Evolutionary conservation across 2,329 filamentous ascomycete genomes (phyloP).

Genomic region (Drechslera avenae): DNA sequence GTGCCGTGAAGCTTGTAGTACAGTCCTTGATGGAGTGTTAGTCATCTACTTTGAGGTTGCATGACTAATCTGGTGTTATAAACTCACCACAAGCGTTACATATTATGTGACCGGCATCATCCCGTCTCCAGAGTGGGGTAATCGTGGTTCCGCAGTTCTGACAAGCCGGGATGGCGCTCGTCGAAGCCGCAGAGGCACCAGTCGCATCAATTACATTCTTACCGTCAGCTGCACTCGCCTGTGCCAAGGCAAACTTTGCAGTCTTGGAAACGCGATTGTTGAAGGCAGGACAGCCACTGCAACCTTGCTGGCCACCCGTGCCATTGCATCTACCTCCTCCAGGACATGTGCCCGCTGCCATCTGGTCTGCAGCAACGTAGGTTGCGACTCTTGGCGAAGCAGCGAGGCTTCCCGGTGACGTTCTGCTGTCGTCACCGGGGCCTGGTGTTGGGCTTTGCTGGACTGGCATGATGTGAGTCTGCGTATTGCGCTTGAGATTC

Average conservation of each 20-base stretch:
- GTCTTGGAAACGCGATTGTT: slow-evolving; percentile 95
- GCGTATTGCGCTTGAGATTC: slow-evolving; percentile 79
- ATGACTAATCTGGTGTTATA: background rate
- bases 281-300: slow-evolving; percentile 93
- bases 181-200: slow-evolving; percentile 32
- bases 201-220: slow-evolving; percentile 21
- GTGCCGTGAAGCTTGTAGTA: slow-evolving; percentile 97
- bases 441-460: slow-evolving; percentile 50
- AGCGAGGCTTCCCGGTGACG: slow-evolving; percentile 47
- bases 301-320: slow-evolving; percentile 92
- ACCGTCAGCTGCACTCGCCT: slow-evolving; percentile 39
- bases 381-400: slow-evolving; percentile 60
- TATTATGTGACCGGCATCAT: slow-evolving; percentile 93
- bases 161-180: slow-evolving; percentile 79
- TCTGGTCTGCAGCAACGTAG: slow-evolving; percentile 78
- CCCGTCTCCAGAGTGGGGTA: slow-evolving; percentile 92
- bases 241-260: slow-evolving; percentile 68
- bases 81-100: slow-evolving; percentile 95
- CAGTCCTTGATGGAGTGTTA: slow-evolving; percentile 64
- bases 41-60: background rate
- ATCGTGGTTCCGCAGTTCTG: slow-evolving; percentile 98
- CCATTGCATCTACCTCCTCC: slow-evolving; percentile 95
- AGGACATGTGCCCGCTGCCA: slow-evolving; percentile 84
- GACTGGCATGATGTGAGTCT: slow-evolving; percentile 35
- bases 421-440: slow-evolving; percentile 47